Evolutionary conservation across 192 early-diverging fungal species (phyloP).

Genomic region (Coemansia sp.): DNA sequence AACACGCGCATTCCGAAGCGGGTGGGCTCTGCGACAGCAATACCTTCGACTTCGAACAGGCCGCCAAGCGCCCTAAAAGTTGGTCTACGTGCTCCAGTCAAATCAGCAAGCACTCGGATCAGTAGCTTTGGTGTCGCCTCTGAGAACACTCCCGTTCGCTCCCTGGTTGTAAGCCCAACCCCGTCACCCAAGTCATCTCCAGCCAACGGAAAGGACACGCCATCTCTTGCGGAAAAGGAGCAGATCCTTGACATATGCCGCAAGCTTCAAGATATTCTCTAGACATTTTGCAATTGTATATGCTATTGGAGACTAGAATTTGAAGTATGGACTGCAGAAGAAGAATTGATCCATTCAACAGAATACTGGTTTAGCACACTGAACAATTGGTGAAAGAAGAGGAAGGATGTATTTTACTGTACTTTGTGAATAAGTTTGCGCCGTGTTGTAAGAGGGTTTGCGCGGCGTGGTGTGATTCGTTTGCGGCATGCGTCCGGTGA

Average conservation of each 20-base stretch:
- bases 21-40: conserved; percentile 11
- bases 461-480: too few relatives aligned
- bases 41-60: conserved; percentile 9
- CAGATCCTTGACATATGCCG: conserved; percentile 52
- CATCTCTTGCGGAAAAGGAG: conserved; percentile 21
- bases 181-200: conserved; percentile 32
- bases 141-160: conserved; percentile 42
- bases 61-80: conserved; percentile 18
- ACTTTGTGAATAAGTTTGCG: too few relatives aligned
- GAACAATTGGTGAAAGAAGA: too few relatives aligned
- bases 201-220: conserved; percentile 21
- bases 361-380: too few relatives aligned
- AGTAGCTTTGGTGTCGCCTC: conserved; percentile 55
- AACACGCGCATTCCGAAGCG: conserved; percentile 35
- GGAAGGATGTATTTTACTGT: too few relatives aligned
- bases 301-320: too few relatives aligned
- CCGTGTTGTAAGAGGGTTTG: too few relatives aligned
- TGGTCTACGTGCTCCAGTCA: conserved; percentile 33
- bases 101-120: conserved; percentile 35
- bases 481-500: too few relatives aligned
- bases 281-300: too few relatives aligned
- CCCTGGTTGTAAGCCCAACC: conserved; percentile 33
- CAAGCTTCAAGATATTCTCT: conserved; percentile 44
- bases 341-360: too few relatives aligned
- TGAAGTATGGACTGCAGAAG: too few relatives aligned